These are phyloP conservation scores for Bipolaris zeicola DNA, from an alignment of 2,329 filamentous ascomycete genomes.

Conservation along the genomic window DNA sequence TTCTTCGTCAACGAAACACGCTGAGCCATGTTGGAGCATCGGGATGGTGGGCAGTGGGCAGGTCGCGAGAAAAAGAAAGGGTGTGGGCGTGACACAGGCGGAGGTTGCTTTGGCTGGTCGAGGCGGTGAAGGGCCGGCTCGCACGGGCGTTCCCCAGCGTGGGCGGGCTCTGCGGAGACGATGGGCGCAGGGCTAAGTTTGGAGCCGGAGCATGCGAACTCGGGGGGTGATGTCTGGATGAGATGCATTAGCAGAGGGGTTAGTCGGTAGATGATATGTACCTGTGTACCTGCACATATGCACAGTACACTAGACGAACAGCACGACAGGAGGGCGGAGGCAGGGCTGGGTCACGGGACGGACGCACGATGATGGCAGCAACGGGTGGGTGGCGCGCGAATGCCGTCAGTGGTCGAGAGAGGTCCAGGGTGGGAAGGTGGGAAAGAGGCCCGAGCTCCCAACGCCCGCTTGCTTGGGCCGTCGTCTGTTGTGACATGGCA, in stretches of 20 bases:
- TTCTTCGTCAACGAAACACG: not conserved
- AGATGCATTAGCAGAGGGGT: not conserved
- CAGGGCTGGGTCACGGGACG: conserved; percentile 1
- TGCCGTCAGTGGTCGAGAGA: conserved; percentile 11
- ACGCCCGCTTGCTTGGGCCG: conserved; percentile 9
- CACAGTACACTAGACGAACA: not conserved
- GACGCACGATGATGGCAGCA: conserved; percentile 12
- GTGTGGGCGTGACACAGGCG: too few relatives aligned
- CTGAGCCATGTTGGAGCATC: not conserved
- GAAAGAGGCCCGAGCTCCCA: conserved; percentile 18
- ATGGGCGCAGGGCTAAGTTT: conserved; percentile 1
- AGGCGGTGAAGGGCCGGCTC: not conserved
- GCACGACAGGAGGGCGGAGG: not conserved
- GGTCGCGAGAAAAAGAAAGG: not conserved
- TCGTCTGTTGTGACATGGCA: conserved; percentile 16
- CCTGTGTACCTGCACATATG: not conserved
- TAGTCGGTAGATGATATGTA: not conserved
- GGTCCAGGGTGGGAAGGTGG: conserved; percentile 3
- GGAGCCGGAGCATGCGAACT: too few relatives aligned
- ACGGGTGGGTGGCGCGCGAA: conserved; percentile 9
- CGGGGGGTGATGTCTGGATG: not conserved
- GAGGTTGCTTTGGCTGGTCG: not conserved
- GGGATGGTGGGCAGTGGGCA: not conserved
- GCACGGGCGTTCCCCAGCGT: not conserved
- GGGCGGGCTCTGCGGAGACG: not conserved